Evolutionary conservation across 345 rosid species (phyloP).

Genomic region (Gossypioides kirkii): DNA sequence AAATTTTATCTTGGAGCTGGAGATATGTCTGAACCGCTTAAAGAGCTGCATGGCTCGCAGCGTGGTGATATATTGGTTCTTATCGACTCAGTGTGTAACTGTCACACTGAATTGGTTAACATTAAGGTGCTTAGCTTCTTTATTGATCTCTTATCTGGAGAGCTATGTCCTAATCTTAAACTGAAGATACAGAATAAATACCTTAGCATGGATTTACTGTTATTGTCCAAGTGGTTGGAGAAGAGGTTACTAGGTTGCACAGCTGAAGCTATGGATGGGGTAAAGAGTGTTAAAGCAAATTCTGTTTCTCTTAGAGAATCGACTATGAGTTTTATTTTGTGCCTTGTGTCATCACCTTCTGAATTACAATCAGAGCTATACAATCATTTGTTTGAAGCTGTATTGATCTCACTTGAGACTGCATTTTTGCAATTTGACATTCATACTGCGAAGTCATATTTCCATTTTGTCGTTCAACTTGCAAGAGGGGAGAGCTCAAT

Average conservation of each 20-base stretch:
- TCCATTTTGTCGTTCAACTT: slow-evolving; percentile 74
- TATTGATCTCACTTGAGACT: slow-evolving; percentile 62
- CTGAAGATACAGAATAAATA: slow-evolving; percentile 54
- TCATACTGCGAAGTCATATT: slow-evolving; percentile 66
- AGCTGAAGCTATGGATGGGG: slow-evolving; percentile 45
- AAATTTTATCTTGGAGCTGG: slow-evolving; percentile 64
- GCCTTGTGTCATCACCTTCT: slow-evolving; percentile 47
- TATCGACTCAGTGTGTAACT: slow-evolving; percentile 61
- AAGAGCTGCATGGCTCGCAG: slow-evolving; percentile 41
- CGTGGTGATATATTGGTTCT: slow-evolving; percentile 70
- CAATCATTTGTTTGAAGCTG: slow-evolving; percentile 78
- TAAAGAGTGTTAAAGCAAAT: slow-evolving; percentile 49
- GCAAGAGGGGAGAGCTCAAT: slow-evolving; percentile 57
- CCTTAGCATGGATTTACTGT: slow-evolving; percentile 56
- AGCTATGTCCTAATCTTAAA: slow-evolving; percentile 49
- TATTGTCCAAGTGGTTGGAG: slow-evolving; percentile 83
- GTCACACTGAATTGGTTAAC: slow-evolving; percentile 70
- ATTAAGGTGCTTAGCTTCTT: slow-evolving; percentile 77
- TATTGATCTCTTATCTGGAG: slow-evolving; percentile 70
- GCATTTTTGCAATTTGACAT: slow-evolving; percentile 81
- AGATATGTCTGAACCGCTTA: slow-evolving; percentile 37
- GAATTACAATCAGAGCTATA: slow-evolving; percentile 50
- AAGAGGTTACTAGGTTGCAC: slow-evolving; percentile 71
- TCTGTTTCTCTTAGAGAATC: slow-evolving; percentile 72
- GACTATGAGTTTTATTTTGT: slow-evolving; percentile 63